Evolutionary conservation across 768 basidiomycete genomes (phyloP).

Genomic region (Coprinopsis sp.): DNA sequence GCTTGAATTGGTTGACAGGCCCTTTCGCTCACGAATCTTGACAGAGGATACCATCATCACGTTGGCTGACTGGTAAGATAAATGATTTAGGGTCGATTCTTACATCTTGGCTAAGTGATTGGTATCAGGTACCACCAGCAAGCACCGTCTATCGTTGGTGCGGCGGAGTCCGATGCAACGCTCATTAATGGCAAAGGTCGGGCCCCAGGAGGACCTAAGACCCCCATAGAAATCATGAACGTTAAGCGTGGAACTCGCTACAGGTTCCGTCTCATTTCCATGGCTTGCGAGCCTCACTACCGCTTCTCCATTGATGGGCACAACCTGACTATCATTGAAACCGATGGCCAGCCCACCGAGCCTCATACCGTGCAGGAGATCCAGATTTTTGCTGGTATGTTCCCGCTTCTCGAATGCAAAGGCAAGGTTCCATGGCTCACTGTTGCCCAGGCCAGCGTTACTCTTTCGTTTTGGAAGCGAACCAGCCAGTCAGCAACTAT

Average conservation of each 20-base stretch:
- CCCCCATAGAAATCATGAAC: constrained; percentile 39
- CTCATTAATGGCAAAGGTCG: constrained; percentile 53
- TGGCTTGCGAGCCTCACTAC: constrained; percentile 45
- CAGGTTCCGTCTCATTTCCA: constrained; percentile 48
- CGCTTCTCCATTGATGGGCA: constrained; percentile 43
- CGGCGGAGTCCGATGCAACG: constrained; percentile 31
- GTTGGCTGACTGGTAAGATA: no score
- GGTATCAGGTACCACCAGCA: constrained; percentile 39
- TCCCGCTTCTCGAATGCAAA: constrained; percentile 2
- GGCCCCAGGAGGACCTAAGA: constrained; percentile 34
- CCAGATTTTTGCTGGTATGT: constrained; percentile 32
- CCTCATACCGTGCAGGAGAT: constrained; percentile 35
- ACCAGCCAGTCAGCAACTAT: constrained; percentile 37
- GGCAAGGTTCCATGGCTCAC: background rate
- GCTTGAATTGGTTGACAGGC: no score
- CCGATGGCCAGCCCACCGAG: constrained; percentile 30
- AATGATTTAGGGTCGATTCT: no score
- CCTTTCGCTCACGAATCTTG: background rate
- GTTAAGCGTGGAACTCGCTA: constrained; percentile 40
- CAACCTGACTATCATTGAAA: constrained; percentile 36
- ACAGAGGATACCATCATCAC: constrained; percentile 40
- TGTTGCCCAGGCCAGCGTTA: constrained; percentile 37
- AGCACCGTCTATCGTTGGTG: constrained; percentile 16
- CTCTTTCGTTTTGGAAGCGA: constrained; percentile 38
- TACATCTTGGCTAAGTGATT: no score